Evolutionary conservation across 345 rosid genomes (phyloP).

Genomic region (Luvunga scandens): DNA sequence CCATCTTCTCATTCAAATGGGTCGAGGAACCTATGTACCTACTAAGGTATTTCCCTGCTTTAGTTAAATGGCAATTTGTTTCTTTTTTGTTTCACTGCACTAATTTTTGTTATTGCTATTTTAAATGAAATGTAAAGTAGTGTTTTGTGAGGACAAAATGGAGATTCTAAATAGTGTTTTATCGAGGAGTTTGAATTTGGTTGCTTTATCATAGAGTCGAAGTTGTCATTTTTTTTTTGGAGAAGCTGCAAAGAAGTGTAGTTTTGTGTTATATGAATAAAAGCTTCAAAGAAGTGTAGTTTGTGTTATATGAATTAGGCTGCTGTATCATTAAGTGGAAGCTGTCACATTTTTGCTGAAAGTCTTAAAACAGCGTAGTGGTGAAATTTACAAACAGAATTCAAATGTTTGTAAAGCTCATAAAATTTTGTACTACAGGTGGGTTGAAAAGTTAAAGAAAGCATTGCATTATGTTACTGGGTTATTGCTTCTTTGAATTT

Average conservation of each 20-base stretch:
- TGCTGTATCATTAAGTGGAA: no score
- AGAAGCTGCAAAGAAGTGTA: neutral
- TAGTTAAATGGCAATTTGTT: neutral
- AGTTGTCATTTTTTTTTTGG: neutral
- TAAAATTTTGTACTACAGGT: neutral
- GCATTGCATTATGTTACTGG: neutral
- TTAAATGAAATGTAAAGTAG: neutral
- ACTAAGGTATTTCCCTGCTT: constrained; percentile 40
- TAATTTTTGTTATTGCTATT: neutral
- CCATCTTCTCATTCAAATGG: constrained; percentile 81
- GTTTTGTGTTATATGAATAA: no score
- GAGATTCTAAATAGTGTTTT: neutral
- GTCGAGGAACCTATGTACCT: constrained; percentile 72
- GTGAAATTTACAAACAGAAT: neutral
- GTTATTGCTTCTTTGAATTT: neutral
- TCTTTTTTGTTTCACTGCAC: neutral
- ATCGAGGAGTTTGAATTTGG: neutral
- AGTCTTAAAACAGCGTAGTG: neutral
- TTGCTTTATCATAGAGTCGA: neutral
- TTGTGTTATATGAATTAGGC: no score
- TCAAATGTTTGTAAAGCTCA: neutral
- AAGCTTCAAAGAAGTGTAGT: neutral
- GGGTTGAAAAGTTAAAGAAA: neutral
- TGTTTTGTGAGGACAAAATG: neutral
- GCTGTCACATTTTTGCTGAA: no score